Evolutionary conservation across 257 asterid species (phyloP), one percentile per base, ranked within the genome.

Genomic region (Linderniella brevidens): DNA sequence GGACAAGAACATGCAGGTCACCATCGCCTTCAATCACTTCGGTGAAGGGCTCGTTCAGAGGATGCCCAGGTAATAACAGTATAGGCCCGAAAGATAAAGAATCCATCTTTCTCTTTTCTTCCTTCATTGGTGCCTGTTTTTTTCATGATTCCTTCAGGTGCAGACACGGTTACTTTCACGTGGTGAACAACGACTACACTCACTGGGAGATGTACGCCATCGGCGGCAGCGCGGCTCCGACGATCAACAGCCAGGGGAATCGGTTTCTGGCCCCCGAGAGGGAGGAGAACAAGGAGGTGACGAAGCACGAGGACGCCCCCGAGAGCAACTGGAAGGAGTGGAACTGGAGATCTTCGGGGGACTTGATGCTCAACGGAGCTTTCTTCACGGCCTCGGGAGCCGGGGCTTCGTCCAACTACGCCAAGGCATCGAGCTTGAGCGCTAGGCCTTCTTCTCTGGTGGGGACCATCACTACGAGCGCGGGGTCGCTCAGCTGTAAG

Each of bases 1-100:
- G 3, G 96, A 86, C 53, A 82, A 74, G 77, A 75, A 37, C 41
- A 85, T 80, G 96, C 96, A 85, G 55, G 84, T 85, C 39, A 85
- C 96, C 25, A 80, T 85, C 48, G 93, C 96, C 9, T 85, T 85
- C 64, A 85, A 85, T 68, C 93, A 80, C 58, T 85, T 85, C 46
- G 95, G 95, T 4, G 93, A 80, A 72, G 96, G 88, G 50, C 80
- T 85, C 4, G 87, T 85, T n/a, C 96, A 86, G 55, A 76, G 96
- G 56, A 86, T 86, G 96, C 94, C 96, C 0, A 79, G 96, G 96
- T 85, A 71, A 2, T 14, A 36, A 0, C 3, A 2, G 3, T 25
- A 25, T 25, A 25, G 32, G n/a, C n/a, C 15, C 9, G 43, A 11
- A 9, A 1, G 13, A 39, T 13, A 2, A 39, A 39, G 15, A 13